Evolutionary conservation across 2,329 filamentous ascomycete genomes (phyloP).

Genomic region (Thielaviopsis musarum): DNA sequence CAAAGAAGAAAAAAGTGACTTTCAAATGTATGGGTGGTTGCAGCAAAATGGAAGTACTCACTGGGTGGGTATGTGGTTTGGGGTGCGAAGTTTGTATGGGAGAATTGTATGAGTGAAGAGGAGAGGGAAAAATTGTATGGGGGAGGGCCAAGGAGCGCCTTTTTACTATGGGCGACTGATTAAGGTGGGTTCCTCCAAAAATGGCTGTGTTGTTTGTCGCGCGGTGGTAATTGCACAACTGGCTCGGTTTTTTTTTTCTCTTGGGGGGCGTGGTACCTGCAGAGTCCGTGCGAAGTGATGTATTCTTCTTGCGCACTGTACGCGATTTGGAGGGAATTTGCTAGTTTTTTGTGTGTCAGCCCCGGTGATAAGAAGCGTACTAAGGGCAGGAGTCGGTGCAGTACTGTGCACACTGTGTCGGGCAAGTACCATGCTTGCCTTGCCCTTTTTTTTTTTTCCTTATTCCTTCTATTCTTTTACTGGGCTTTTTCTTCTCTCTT

Average conservation of each 20-base stretch:
- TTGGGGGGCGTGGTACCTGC: conserved; percentile 4
- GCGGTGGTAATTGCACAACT: conserved; percentile 5
- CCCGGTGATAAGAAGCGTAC: neutral
- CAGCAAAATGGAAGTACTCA: conserved; percentile 34
- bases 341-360: conserved; percentile 1
- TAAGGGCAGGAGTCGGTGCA: neutral
- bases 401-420: neutral
- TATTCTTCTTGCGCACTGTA: conserved; percentile 3
- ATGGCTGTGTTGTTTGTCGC: conserved; percentile 10
- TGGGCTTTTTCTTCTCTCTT: neutral
- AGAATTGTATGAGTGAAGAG: conserved; percentile 45
- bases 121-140: conserved; percentile 39
- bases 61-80: conserved; percentile 31
- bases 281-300: neutral
- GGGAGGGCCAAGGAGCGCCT: conserved; percentile 36
- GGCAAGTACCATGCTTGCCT: neutral
- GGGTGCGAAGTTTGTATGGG: conserved; percentile 34
- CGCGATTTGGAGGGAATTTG: neutral
- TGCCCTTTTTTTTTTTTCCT: neutral
- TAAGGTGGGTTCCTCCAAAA: conserved; percentile 24
- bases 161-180: conserved; percentile 51
- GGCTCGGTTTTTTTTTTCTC: neutral
- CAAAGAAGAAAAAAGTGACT: conserved; percentile 15
- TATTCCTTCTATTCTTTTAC: neutral
- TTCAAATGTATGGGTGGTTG: conserved; percentile 16